Base-by-base conservation (phyloP, 2,329 filamentous ascomycete species). In the Colletotrichum melonis region DNA sequence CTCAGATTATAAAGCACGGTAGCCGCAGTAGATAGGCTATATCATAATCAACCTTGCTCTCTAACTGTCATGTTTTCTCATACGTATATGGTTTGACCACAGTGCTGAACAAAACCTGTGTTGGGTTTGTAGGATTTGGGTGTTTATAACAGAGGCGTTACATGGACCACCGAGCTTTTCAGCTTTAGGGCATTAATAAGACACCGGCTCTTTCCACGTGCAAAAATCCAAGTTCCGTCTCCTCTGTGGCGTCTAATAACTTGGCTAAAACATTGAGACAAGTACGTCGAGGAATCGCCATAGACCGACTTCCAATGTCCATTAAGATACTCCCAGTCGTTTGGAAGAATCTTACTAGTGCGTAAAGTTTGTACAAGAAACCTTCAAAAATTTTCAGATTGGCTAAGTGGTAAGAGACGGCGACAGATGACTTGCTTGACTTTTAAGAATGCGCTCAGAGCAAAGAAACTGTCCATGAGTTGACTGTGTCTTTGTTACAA, bases 11-110 rank as follows among this genome's bases (percentile, higher is more conserved):
- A 60, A 57, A 52, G 46, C 32, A 62, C 32, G 38, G 30, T 63
- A 24, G 8, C 55, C 24, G 54, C 54, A 42, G 62, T 63, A 63
- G 54, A 69, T 35, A 56, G 28, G 57, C 22, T 60, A 57, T 55
- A 70, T 42, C n/a, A 42, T 73, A 66, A 73, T 71, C 55, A 73
- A 54, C 24, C 19, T 28, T 59, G 55, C 42, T 64, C 32, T 30
- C 54, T 55, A 56, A 30, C n/a, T 49, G n/a, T 32, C 22, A 30
- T 56, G 24, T 35, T 52, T 22, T 19, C 49, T n/a, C 5, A 59
- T 58, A 24, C 26, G 38, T 63, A 42, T 69, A 60, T 35, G 59
- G 30, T 59, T 64, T 35, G 32, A 32, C 55, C 30, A 60, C 32
- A 46, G 69, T 24, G 59, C 60, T 56, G 66, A 49, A 64, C 24